A percentile compares a stretch with the other conserved stretches of the same genome.
phyloP scores from a whole-genome alignment of 2,329 filamentous ascomycete species.

The Dactylellina drechsleri region DNA sequence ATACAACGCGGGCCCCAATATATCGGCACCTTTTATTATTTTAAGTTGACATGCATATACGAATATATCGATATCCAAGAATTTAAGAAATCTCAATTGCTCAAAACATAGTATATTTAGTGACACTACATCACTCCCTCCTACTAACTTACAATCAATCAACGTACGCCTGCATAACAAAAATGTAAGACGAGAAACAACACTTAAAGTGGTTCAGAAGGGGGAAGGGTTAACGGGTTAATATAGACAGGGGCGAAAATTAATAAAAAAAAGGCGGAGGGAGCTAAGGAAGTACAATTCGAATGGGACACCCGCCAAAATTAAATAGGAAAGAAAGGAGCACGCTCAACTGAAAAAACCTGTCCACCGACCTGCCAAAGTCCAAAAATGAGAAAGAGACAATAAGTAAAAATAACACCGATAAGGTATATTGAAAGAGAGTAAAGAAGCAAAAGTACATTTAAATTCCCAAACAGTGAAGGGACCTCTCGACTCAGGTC shows the following conservation, averaged over 20 bases:
- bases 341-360: conserved; percentile 41
- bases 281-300: not conserved
- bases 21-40: no score
- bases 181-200: conserved; percentile 7
- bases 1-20: no score
- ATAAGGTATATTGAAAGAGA: conserved; percentile 21
- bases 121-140: not conserved
- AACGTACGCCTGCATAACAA: conserved; percentile 18
- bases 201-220: not conserved
- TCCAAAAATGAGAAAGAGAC: conserved; percentile 16
- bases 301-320: conserved; percentile 51
- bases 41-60: no score
- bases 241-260: conserved; percentile 51
- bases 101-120: conserved; percentile 12
- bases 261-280: conserved; percentile 18
- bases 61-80: no score
- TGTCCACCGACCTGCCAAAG: conserved; percentile 30
- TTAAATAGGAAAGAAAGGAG: conserved; percentile 34
- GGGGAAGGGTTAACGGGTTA: not conserved
- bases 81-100: not conserved
- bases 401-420: conserved; percentile 7
- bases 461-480: conserved; percentile 28
- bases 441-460: conserved; percentile 36
- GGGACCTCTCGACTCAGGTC: conserved; percentile 17
- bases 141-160: conserved; percentile 16